Evolutionary conservation across 305 asterid genomes (phyloP), one percentile per base, ranked within the genome.

Genomic region (Vinca major): DNA sequence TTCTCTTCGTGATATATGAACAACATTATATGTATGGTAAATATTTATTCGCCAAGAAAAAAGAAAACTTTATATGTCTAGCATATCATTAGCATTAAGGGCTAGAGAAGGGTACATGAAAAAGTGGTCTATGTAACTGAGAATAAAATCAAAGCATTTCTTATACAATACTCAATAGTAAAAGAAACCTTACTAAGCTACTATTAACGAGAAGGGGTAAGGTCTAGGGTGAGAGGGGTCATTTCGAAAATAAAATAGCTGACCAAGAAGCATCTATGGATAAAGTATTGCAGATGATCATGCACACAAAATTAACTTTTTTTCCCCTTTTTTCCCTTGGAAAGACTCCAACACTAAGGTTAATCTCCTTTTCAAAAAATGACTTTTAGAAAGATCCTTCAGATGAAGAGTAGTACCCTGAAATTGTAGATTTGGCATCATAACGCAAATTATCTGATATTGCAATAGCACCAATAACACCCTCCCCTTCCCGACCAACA

Each of bases 401-500:
- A 7, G 41, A 37, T 37, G 20, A 58, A 77, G n/a, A 13, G 61
- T 8, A 62, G 52, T 82, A 90, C 97, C 97, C 85, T 56, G 77
- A 71, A 77, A 91, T 73, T 44, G 97, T 93, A 72, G 80, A 87
- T 75, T 80, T 77, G 68, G 99, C 99, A 79, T 93, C 99, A 47
- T 48, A 40, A 26, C 99, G 86, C 78, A 93, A 78, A 73, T 85
- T 84, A 85, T 93, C 99, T 13, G 91, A 87, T 72, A 93, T 83
- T 70, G 89, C 92, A 78, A 93, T 89, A 77, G 95, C 96, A 75
- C 96, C 99, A 73, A 91, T 85, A 52, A 93, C 66, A 65, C 99
- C 97, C 81, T 93, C 95, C 72, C 92, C 99, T 87, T 93, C 99
- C 74, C 86, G 80, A 66, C 97, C 99, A 75, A 93, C 95, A 78